These are phyloP conservation scores for Zoysia matrella DNA, from an alignment of 202 grass and related monocot genomes.

Conservation along the genomic window DNA sequence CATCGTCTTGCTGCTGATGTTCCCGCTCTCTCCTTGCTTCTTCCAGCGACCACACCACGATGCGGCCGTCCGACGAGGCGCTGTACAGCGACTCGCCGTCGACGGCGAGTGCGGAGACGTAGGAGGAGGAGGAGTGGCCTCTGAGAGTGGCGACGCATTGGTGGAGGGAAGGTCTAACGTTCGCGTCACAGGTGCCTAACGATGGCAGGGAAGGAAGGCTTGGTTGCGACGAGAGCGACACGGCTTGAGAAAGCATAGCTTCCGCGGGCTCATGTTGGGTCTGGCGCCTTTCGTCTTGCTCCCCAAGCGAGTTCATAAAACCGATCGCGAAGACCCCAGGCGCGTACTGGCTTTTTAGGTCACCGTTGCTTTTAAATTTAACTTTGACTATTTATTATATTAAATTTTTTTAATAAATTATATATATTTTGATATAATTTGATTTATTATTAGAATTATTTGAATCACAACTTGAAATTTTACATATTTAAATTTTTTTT, in stretches of 20 bases:
- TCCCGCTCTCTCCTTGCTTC: conserved; percentile 1
- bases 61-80: conserved; percentile 58
- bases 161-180: conserved; percentile 25
- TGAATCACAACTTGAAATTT: too few species aligned
- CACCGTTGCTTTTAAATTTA: too few species aligned
- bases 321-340: background rate
- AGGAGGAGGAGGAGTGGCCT: conserved; percentile 54
- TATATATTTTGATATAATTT: too few species aligned
- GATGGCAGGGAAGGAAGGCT: conserved; percentile 61
- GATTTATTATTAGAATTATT: too few species aligned
- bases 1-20: background rate
- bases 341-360: too few species aligned
- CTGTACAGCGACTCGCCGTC: conserved; percentile 45
- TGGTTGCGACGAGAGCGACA: conserved; percentile 53
- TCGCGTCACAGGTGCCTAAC: conserved; percentile 23
- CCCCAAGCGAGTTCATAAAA: conserved; percentile 30
- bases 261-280: conserved; percentile 21
- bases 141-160: conserved; percentile 46
- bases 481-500: too few species aligned
- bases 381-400: too few species aligned
- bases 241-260: conserved; percentile 39
- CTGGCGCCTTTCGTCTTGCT: conserved; percentile 18
- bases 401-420: too few species aligned
- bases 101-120: conserved; percentile 59
- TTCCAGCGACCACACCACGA: conserved; percentile 53